Conservation (phyloP, 139 green algal genomes). For the Closterium sp. region DNA sequence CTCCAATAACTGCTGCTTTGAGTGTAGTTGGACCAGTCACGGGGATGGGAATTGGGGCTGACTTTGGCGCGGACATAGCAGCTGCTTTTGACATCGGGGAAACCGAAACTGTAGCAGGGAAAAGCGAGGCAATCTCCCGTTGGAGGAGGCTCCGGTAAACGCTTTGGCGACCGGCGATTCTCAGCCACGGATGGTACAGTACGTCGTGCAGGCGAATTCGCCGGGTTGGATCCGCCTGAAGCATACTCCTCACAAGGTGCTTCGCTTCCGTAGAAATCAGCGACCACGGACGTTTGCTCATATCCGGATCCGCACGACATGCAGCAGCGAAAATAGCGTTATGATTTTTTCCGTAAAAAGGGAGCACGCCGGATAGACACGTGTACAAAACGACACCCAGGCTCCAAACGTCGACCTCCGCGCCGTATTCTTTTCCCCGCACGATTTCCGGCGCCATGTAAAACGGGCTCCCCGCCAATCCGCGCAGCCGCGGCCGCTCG, state of each 20-base stretch:
- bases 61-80: background rate
- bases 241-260: conserved; percentile 20
- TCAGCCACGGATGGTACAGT: conserved; percentile 83
- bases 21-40: background rate
- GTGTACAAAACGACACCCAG: conserved; percentile 5
- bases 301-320: conserved; percentile 8
- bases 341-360: background rate
- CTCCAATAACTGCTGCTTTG: too few species aligned
- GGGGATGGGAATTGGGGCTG: background rate
- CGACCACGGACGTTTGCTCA: conserved; percentile 20
- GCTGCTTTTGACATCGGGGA: background rate
- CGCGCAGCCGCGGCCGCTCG: background rate
- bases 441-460: conserved; percentile 14
- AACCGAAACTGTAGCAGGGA: background rate
- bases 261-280: conserved; percentile 12
- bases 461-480: background rate
- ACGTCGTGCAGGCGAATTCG: conserved; percentile 75
- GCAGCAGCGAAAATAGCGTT: conserved; percentile 66
- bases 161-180: background rate
- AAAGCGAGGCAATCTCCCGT: background rate
- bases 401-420: background rate
- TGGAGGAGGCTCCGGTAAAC: background rate
- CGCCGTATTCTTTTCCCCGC: background rate
- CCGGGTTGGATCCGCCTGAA: conserved; percentile 64
- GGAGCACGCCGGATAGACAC: background rate